Conservation (phyloP, 176 grass and related monocot species). For the Lolium perenne region DNA sequence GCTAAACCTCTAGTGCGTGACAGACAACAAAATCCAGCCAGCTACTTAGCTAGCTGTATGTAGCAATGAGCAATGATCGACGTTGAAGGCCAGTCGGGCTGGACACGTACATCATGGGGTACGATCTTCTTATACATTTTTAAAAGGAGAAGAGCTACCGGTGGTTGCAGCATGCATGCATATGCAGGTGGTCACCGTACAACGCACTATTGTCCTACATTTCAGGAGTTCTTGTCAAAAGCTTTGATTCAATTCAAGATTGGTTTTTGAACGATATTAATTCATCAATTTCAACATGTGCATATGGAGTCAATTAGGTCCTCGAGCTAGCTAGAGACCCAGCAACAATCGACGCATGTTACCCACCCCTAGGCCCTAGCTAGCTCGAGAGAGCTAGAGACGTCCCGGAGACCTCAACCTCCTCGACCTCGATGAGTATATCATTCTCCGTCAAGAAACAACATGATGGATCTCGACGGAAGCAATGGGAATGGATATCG, state of each 20-base stretch:
- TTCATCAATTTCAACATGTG: not conserved
- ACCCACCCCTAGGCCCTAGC: no score
- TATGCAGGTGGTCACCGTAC: constrained; percentile 4
- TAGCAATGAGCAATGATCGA: not conserved
- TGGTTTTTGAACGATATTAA: not conserved
- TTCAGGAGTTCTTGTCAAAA: not conserved
- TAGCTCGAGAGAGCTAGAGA: not conserved
- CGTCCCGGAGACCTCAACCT: not conserved
- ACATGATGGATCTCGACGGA: not conserved
- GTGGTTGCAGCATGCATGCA: not conserved
- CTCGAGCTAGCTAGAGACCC: no score
- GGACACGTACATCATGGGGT: not conserved
- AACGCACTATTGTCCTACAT: not conserved
- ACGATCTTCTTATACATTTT: not conserved
- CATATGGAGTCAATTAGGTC: no score
- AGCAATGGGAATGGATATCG: no score
- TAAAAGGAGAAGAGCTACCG: not conserved
- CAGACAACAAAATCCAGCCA: not conserved
- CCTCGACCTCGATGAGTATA: not conserved
- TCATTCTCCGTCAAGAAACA: no score
- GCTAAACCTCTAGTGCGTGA: not conserved
- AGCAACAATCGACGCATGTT: no score
- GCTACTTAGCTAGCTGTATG: not conserved
- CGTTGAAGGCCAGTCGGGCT: not conserved
- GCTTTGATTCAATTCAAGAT: no score